Evolutionary conservation across 257 asterid genomes (phyloP).

Genomic region (Salvia rosmarinus): DNA sequence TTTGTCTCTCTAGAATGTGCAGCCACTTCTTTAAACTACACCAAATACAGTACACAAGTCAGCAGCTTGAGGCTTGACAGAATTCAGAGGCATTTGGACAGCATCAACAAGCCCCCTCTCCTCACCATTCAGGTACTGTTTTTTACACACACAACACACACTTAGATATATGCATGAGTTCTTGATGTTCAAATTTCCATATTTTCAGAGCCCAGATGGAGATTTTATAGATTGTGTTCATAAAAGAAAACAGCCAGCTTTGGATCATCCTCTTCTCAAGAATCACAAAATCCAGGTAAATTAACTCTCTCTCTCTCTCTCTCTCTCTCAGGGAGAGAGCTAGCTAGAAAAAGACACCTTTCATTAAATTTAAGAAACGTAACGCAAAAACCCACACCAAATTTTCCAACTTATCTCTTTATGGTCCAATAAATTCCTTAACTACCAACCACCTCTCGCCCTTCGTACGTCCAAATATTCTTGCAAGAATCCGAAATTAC

Average conservation of each 20-base stretch:
- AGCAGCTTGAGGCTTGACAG: constrained; percentile 80
- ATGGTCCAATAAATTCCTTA: constrained; percentile 37
- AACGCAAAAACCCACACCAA: constrained; percentile 41
- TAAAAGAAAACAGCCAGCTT: constrained; percentile 83
- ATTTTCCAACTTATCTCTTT: constrained; percentile 11
- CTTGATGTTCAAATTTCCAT: not conserved
- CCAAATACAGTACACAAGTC: constrained; percentile 46
- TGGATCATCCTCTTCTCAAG: constrained; percentile 93
- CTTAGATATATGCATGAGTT: not conserved
- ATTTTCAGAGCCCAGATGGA: constrained; percentile 92
- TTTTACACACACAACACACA: not conserved
- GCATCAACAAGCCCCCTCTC: constrained; percentile 82
- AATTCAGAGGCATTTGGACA: constrained; percentile 71
- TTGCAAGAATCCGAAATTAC: not conserved
- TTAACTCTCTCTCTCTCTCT: not conserved
- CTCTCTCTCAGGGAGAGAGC: not conserved
- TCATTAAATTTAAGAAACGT: constrained; percentile 41
- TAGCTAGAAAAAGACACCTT: constrained; percentile 3
- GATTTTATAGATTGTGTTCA: constrained; percentile 97
- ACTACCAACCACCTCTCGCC: constrained; percentile 56
- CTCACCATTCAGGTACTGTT: constrained; percentile 66
- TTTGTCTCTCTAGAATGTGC: constrained; percentile 30
- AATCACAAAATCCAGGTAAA: constrained; percentile 95
- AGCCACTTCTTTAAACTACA: constrained; percentile 52
- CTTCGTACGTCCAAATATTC: constrained; percentile 1